phyloP scores from a whole-genome alignment of 2,329 filamentous ascomycete species.

The Nigrospora oryzae region DNA sequence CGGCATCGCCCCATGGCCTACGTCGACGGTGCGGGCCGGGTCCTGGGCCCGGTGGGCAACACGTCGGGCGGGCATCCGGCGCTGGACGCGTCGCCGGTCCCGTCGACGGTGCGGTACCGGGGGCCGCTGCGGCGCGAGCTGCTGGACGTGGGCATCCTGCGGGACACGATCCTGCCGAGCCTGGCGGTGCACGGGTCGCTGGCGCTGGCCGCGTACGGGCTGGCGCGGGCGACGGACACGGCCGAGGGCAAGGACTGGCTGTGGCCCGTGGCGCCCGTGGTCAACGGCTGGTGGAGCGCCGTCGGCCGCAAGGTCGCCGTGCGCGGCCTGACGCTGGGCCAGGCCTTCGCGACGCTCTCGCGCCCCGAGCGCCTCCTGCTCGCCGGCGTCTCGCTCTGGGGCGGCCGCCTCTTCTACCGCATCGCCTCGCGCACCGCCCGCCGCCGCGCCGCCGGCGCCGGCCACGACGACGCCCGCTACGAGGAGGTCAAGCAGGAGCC shows the following conservation, averaged over 20 bases:
- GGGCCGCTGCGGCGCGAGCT: slow-evolving; percentile 2
- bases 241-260: slow-evolving; percentile 53
- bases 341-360: slow-evolving; percentile 37
- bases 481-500: slow-evolving; percentile 38
- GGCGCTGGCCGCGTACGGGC: slow-evolving; percentile 33
- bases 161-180: slow-evolving; percentile 7
- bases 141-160: slow-evolving; percentile 6
- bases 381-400: slow-evolving; percentile 49
- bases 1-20: neutral
- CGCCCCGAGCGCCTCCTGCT: slow-evolving; percentile 49
- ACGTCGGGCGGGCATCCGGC: neutral
- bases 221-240: slow-evolving; percentile 41
- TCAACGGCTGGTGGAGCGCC: slow-evolving; percentile 53
- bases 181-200: slow-evolving; percentile 3
- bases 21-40: slow-evolving; percentile 1
- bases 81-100: neutral
- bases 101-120: neutral
- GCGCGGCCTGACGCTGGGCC: slow-evolving; percentile 32
- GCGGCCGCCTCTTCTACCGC: slow-evolving; percentile 45
- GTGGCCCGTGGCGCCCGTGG: slow-evolving; percentile 45
- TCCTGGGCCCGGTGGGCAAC: slow-evolving; percentile 1
- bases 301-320: slow-evolving; percentile 40
- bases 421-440: slow-evolving; percentile 37
- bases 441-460: slow-evolving; percentile 19
- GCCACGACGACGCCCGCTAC: slow-evolving; percentile 49